phyloP scores from a whole-genome alignment of 768 basidiomycete genomes.

The Cyathus striatus region DNA sequence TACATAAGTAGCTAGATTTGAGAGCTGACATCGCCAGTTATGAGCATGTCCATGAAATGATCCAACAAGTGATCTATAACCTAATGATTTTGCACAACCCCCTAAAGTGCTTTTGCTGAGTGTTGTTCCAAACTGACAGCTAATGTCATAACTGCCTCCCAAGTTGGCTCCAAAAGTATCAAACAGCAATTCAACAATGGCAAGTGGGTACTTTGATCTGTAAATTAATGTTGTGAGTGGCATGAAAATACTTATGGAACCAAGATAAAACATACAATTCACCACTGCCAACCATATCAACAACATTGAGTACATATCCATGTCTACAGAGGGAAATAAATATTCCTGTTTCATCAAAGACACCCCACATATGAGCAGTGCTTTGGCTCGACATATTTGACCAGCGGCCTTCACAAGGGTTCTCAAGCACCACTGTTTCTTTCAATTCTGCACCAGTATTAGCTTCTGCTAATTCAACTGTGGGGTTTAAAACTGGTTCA shows the following conservation, averaged over 20 bases:
- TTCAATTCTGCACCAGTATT: background rate
- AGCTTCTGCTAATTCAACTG: conserved; percentile 3
- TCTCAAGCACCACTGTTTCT: conserved; percentile 1
- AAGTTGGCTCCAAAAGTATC: conserved; percentile 8
- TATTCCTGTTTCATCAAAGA: conserved; percentile 25
- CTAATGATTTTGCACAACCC: conserved; percentile 1
- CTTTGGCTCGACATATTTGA: conserved; percentile 14
- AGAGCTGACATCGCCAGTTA: conserved; percentile 14
- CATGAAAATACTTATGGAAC: background rate
- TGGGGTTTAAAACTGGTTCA: conserved; percentile 4
- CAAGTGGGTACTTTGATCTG: conserved; percentile 16
- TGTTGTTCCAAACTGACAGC: conserved; percentile 15
- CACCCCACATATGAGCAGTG: conserved; percentile 16
- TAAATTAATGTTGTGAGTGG: background rate
- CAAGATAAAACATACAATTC: conserved; percentile 20
- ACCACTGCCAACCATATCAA: conserved; percentile 22
- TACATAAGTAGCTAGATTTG: conserved; percentile 12
- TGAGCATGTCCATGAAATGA: conserved; percentile 18
- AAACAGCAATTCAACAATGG: conserved; percentile 11
- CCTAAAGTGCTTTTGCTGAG: conserved; percentile 12
- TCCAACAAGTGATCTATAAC: conserved; percentile 7
- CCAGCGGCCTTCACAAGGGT: conserved; percentile 16
- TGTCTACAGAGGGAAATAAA: conserved; percentile 22
- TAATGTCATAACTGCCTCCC: conserved; percentile 15
- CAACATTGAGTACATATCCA: conserved; percentile 16